Evolutionary conservation across 2,329 filamentous ascomycete species (phyloP), one percentile per base, ranked within the genome.

Genomic region (Fusarium sp.): DNA sequence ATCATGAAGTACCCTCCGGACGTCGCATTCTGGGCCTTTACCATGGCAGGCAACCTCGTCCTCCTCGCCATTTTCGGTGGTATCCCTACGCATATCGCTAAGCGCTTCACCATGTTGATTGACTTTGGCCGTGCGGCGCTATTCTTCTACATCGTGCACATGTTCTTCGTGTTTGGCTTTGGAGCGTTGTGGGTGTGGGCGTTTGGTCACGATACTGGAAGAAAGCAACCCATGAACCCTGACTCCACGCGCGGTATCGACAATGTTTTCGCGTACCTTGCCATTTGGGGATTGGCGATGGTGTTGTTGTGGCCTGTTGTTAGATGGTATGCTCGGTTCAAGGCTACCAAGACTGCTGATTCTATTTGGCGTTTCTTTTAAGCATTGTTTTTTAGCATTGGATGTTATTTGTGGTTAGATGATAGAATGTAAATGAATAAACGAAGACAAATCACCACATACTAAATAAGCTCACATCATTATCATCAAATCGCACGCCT

Each of bases 281-380:
- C 59, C 0, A 74, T 79, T n/a, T 84, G 79, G 81, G 72, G 68
- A 1, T 6, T 77, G 7, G 57, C 71, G 1, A 74, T 85, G 71
- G 67, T 78, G 14, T 46, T 82, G 14, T 66, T 84, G 65, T 84
- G 82, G 74, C 83, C 82, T 4, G 37, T 80, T 7, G 84, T 82
- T 21, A 75, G 74, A 54, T 78, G 78, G 78, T 85, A 84, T 53
- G 76, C 82, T 23, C 70, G 71, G 0, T 85, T 84, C 62, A 85
- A 85, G 76, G 78, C 76, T 59, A 75, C 72, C 12, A 83, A 78
- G 69, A 71, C 77, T 3, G 74, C 79, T 1, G 80, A 84, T 62
- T 84, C 82, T 4, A 72, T 84, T 13, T 85, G 83, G 82, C 77
- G 82, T 8, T 82, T 85, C 64, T 85, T 85, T 63, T 84, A 76